A percentile compares a stretch with the other conserved stretches of the same genome.
Conservation (phyloP, 192 early-diverging fungal genomes). For the Chytriomyces confervae region DNA sequence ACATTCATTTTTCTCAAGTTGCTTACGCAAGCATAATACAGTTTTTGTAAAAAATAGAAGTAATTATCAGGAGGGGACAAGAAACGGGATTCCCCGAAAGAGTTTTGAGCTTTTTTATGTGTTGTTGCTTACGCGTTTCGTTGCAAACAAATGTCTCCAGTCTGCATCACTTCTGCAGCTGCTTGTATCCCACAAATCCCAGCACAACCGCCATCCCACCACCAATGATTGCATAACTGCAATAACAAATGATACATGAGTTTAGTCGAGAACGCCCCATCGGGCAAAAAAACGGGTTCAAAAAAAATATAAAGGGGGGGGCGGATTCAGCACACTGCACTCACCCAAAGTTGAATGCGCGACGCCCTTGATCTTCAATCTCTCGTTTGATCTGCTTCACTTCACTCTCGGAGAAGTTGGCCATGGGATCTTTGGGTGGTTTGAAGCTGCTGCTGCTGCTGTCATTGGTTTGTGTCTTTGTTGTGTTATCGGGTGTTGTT, state of each 20-base stretch:
- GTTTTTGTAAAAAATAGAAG: no score
- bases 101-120: no score
- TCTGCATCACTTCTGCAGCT: neutral
- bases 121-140: no score
- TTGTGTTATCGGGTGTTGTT: neutral
- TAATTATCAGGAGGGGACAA: no score
- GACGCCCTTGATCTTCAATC: constrained; percentile 10
- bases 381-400: constrained; percentile 33
- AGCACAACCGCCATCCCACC: constrained; percentile 30
- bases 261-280: neutral
- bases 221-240: constrained; percentile 30
- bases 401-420: constrained; percentile 11
- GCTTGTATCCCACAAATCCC: constrained; percentile 10
- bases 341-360: constrained; percentile 18
- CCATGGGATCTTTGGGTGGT: constrained; percentile 28
- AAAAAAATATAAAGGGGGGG: neutral
- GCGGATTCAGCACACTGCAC: neutral
- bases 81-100: no score
- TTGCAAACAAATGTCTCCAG: no score
- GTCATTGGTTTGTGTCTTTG: neutral
- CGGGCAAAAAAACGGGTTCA: neutral
- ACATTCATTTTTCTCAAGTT: no score
- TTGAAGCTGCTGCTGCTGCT: neutral
- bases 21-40: no score
- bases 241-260: neutral